phyloP scores from a whole-genome alignment of 192 early-diverging fungal species.

The Jimgerdemannia flammicorona region DNA sequence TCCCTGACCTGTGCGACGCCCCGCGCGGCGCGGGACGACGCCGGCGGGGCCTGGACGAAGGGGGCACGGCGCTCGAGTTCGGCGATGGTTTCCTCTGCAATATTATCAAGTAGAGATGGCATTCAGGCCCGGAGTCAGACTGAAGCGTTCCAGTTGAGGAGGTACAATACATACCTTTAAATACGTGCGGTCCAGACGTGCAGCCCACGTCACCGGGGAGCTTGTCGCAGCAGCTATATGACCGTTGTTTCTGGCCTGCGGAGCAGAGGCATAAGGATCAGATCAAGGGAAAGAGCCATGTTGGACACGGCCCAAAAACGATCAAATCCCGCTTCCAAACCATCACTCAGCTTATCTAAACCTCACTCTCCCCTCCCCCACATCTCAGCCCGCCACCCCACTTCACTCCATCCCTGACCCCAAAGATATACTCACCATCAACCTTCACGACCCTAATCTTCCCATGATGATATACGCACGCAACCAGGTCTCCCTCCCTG shows the following conservation, averaged over 20 bases:
- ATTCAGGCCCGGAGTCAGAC: too few relatives aligned
- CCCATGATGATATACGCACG: slow-evolving; percentile 48
- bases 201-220: slow-evolving; percentile 43
- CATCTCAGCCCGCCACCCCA: not conserved
- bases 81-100: not conserved
- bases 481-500: slow-evolving; percentile 25
- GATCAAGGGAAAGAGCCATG: too few relatives aligned
- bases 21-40: not conserved
- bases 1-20: not conserved
- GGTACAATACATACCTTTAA: slow-evolving; percentile 42
- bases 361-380: too few relatives aligned
- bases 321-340: too few relatives aligned
- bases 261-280: not conserved
- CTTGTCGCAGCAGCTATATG: slow-evolving; percentile 48
- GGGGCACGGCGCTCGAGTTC: not conserved
- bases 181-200: slow-evolving; percentile 60
- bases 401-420: not conserved
- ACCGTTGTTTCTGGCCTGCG: slow-evolving; percentile 32
- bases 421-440: slow-evolving; percentile 20
- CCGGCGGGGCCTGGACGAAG: not conserved
- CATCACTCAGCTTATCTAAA: too few relatives aligned
- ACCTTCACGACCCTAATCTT: slow-evolving; percentile 11
- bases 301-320: too few relatives aligned
- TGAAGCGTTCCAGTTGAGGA: not conserved
- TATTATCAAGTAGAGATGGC: too few relatives aligned